Conservation (phyloP, 352 stramenopile genomes). For the Phytophthora lateralis region DNA sequence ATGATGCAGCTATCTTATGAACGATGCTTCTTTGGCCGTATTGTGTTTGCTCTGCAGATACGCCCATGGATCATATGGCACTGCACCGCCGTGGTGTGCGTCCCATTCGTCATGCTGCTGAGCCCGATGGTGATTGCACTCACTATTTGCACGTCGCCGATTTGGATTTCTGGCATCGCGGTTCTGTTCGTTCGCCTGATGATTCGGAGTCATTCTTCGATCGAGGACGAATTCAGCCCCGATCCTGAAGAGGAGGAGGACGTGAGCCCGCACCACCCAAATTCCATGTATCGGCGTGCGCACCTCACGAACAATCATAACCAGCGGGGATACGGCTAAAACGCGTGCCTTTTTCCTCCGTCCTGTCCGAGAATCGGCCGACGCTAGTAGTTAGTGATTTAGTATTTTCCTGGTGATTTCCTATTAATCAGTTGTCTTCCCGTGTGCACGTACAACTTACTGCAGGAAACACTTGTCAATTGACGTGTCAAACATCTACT, state of each 20-base stretch:
- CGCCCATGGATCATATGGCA: constrained; percentile 71
- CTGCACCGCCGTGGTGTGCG: constrained; percentile 65
- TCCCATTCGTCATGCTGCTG: constrained; percentile 74
- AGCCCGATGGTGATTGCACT: constrained; percentile 82
- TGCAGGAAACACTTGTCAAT: neutral
- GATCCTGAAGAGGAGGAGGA: constrained; percentile 45
- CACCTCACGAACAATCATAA: constrained; percentile 39
- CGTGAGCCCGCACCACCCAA: constrained; percentile 47
- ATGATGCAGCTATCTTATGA: constrained; percentile 7
- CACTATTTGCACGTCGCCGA: constrained; percentile 76
- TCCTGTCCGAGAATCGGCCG: constrained; percentile 4
- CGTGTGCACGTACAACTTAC: neutral
- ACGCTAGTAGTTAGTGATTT: constrained; percentile 37
- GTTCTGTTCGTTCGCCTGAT: constrained; percentile 64
- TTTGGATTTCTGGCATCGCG: constrained; percentile 66
- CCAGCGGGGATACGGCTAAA: constrained; percentile 33
- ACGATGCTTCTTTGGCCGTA: constrained; percentile 3
- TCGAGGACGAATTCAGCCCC: constrained; percentile 52
- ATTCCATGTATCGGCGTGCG: constrained; percentile 54
- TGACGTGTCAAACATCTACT: no score
- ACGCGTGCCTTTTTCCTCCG: neutral
- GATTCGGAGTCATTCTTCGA: constrained; percentile 31
- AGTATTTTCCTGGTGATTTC: constrained; percentile 24
- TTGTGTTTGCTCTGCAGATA: constrained; percentile 40
- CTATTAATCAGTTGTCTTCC: constrained; percentile 16